phyloP scores from a whole-genome alignment of 345 rosid species.

The Brassica carinata region DNA sequence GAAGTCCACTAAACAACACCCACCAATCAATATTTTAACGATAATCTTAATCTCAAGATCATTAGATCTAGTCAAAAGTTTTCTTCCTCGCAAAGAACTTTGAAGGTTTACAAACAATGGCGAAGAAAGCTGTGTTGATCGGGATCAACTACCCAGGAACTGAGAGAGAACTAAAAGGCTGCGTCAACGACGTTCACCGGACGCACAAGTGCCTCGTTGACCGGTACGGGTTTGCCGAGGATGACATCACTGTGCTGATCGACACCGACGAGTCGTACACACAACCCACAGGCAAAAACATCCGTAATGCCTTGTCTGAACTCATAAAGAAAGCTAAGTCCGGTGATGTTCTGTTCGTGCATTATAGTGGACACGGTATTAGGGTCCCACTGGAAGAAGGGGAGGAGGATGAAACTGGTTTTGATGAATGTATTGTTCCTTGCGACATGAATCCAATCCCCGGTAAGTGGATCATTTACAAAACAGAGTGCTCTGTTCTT shows the following conservation, averaged over 20 bases:
- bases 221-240: constrained; percentile 62
- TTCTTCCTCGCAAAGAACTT: not conserved
- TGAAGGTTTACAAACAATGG: constrained; percentile 42
- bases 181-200: constrained; percentile 79
- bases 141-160: constrained; percentile 87
- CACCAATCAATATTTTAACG: not conserved
- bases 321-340: constrained; percentile 59
- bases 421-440: constrained; percentile 61
- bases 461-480: constrained; percentile 11
- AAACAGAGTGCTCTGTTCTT: not conserved
- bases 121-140: constrained; percentile 72
- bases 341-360: constrained; percentile 71
- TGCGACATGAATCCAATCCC: constrained; percentile 34
- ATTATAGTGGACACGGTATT: constrained; percentile 93
- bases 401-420: constrained; percentile 93
- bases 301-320: constrained; percentile 55
- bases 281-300: constrained; percentile 81
- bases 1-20: constrained; percentile 18
- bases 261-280: constrained; percentile 66
- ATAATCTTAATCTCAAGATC: not conserved
- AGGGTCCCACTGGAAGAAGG: constrained; percentile 92
- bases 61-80: not conserved
- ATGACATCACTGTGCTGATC: constrained; percentile 66
- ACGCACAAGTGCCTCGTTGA: constrained; percentile 66
- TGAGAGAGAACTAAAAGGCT: constrained; percentile 71